Conservation (phyloP, 2,329 filamentous ascomycete genomes). For the Sclerotinia nivalis region DNA sequence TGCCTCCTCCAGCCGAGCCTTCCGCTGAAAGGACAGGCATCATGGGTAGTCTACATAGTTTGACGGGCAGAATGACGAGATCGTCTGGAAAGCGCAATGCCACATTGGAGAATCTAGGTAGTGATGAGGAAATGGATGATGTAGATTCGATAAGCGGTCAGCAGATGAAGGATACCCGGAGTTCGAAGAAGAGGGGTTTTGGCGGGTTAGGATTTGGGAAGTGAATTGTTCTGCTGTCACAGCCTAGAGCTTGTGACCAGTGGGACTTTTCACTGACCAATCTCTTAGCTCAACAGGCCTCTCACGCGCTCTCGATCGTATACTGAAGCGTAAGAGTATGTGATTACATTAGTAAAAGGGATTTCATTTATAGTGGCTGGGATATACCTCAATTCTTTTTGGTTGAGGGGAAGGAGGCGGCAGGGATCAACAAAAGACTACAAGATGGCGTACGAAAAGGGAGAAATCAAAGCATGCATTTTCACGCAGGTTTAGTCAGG, state of each 20-base stretch:
- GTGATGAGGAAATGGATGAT: conserved; percentile 42
- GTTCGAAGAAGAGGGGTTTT: conserved; percentile 53
- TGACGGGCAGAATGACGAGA: conserved; percentile 15
- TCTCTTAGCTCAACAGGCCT: not conserved
- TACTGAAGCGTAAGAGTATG: too few species aligned
- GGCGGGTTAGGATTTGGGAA: conserved; percentile 24
- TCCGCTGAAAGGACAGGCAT: not conserved
- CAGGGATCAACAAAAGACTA: not conserved
- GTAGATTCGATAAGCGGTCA: conserved; percentile 42
- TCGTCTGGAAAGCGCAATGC: conserved; percentile 9
- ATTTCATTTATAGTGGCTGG: not conserved
- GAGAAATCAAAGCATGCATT: not conserved
- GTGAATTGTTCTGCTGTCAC: conserved; percentile 13
- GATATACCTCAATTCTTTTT: not conserved
- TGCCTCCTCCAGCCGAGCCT: not conserved
- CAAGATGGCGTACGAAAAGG: not conserved
- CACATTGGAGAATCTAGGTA: conserved; percentile 47
- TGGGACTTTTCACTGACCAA: conserved; percentile 13
- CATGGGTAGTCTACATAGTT: not conserved
- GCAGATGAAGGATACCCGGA: conserved; percentile 52
- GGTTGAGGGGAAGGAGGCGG: not conserved
- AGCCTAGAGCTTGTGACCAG: conserved; percentile 7
- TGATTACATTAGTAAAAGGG: not conserved
- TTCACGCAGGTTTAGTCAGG: not conserved
- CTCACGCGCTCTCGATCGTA: not conserved